Evolutionary conservation across 345 rosid genomes (phyloP).

Genomic region (Fremontodendron californicum): DNA sequence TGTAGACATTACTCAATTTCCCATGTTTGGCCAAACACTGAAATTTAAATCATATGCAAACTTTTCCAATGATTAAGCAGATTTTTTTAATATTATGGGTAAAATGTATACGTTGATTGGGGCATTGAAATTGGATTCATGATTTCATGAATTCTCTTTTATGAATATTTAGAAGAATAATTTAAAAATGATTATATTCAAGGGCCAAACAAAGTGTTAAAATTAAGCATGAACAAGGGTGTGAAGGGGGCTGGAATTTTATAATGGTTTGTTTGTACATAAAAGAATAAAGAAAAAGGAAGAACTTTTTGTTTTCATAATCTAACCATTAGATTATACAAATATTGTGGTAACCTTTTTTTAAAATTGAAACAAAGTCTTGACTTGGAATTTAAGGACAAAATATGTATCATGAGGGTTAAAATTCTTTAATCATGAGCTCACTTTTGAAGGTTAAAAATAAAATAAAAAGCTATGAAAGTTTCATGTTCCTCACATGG

Average conservation of each 20-base stretch:
- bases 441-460: not conserved
- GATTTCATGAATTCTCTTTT: not conserved
- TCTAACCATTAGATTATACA: not conserved
- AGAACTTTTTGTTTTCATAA: not conserved
- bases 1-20: not conserved
- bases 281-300: not conserved
- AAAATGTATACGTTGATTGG: constrained; percentile 1
- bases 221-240: not conserved
- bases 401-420: not conserved
- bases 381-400: not conserved
- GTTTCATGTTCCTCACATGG: not conserved
- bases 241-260: not conserved
- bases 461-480: not conserved
- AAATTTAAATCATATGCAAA: not conserved
- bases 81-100: not conserved
- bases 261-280: not conserved
- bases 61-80: constrained; percentile 5
- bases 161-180: not conserved
- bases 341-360: too few species aligned
- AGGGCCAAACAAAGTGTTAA: not conserved
- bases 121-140: constrained; percentile 4
- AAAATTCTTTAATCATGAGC: not conserved
- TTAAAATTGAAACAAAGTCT: not conserved
- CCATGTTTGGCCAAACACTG: not conserved
- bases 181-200: not conserved